phyloP scores from a whole-genome alignment of 257 asterid genomes.

The Cordia subcordata region DNA sequence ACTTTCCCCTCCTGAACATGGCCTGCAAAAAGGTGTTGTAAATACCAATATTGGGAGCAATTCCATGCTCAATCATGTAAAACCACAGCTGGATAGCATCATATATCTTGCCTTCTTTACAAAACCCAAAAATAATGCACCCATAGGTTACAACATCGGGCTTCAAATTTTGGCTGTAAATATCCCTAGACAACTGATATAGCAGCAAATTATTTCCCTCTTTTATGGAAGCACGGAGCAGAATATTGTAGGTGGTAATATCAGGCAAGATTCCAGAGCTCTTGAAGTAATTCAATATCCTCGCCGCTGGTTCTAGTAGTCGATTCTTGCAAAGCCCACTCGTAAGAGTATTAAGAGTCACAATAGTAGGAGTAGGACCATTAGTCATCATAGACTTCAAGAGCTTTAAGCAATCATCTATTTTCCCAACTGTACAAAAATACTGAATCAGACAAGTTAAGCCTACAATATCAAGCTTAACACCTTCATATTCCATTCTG shows the following conservation, averaged over 20 bases:
- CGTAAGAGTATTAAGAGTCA: slow-evolving; percentile 45
- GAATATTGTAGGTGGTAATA: slow-evolving; percentile 44
- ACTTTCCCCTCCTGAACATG: slow-evolving; percentile 37
- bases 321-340: slow-evolving; percentile 48
- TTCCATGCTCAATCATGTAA: slow-evolving; percentile 36
- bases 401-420: slow-evolving; percentile 32
- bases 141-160: slow-evolving; percentile 44
- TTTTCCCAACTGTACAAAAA: slow-evolving; percentile 28
- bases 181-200: slow-evolving; percentile 37
- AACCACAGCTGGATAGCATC: slow-evolving; percentile 36
- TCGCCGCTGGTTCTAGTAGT: slow-evolving; percentile 32
- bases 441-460: slow-evolving; percentile 50
- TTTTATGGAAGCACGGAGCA: slow-evolving; percentile 40
- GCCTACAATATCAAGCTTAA: slow-evolving; percentile 41
- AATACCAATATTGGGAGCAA: slow-evolving; percentile 34
- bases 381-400: slow-evolving; percentile 34
- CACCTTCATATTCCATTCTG: slow-evolving; percentile 41
- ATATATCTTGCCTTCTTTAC: slow-evolving; percentile 40
- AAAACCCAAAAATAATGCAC: slow-evolving; percentile 32
- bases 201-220: slow-evolving; percentile 33
- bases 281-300: slow-evolving; percentile 27
- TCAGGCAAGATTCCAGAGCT: slow-evolving; percentile 40
- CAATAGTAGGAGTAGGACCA: slow-evolving; percentile 39
- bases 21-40: slow-evolving; percentile 45
- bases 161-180: slow-evolving; percentile 30